Base-by-base conservation (phyloP, 2,329 filamentous ascomycete genomes). In the Pseudocercospora fuligena region DNA sequence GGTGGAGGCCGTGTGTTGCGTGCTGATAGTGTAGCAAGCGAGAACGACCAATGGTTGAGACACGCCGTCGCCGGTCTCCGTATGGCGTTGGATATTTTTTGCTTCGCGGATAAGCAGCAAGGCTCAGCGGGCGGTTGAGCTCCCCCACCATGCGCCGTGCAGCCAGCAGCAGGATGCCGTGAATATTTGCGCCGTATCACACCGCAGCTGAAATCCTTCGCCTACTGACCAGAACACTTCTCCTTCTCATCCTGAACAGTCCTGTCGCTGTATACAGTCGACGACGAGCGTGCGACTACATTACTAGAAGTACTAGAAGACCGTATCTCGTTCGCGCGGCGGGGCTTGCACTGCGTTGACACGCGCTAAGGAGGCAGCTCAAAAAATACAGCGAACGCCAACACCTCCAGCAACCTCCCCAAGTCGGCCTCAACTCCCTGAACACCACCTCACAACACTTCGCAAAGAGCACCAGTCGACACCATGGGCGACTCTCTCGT, bases 401-500 rank as follows among this genome's bases (percentile, higher is more conserved):
- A 23, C 16, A 33, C 53, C 23, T 31, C 25, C 21, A 29, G 12
- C 53, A 56, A 23, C 7, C 49, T 53, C 49, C 23, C 43, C 43
- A 47, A 47, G 19, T 47, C 43, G 16, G 16, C 19, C 51, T 25
- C 51, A 2, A 16, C 51, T n/a, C 51, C 51, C 21, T 27, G 14
- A n/a, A 25, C 51, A 16, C 11, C 27, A 25, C 16, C 53, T 29
- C 25, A 12, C 27, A n/a, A 57, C n/a, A 61, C 66, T 29, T 56
- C 49, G 7, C 58, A 49, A 49, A 49, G 46, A 21, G 3, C 46
- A 19, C 3, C n/a, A 11, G 58, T 63, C 63, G 64, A 56, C 74
- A 80, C 76, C 76, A 89, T 89, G 87, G 86, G 86, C 66, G 91
- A 89, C 78, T 90, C 93, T 80, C 87, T 95, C 80, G 92, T 96